phyloP scores from a whole-genome alignment of 2,329 filamentous ascomycete genomes.

The Gnomoniopsis sp. region DNA sequence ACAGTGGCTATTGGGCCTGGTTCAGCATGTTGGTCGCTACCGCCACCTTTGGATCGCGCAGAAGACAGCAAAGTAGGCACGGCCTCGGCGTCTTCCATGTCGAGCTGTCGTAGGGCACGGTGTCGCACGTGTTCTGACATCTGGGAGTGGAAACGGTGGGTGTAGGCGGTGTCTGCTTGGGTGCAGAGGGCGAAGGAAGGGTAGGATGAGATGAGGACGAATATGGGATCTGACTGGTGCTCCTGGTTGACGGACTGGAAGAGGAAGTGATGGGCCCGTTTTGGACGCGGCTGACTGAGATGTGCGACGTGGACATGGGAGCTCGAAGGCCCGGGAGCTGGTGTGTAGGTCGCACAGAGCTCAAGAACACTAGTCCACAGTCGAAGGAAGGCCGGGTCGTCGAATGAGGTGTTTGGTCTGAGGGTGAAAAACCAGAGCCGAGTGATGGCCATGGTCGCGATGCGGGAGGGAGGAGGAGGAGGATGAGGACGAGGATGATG shows the following conservation, averaged over 20 bases:
- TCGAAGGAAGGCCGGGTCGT: constrained; percentile 12
- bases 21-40: neutral
- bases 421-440: constrained; percentile 19
- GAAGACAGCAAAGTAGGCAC: constrained; percentile 10
- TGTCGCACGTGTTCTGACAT: constrained; percentile 5
- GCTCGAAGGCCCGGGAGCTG: neutral
- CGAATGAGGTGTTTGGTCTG: constrained; percentile 1
- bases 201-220: constrained; percentile 16
- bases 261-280: constrained; percentile 16
- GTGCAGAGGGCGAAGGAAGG: constrained; percentile 16
- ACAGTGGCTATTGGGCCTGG: neutral
- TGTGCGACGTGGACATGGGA: constrained; percentile 3
- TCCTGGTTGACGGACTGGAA: constrained; percentile 2
- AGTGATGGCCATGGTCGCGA: constrained; percentile 12
- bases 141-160: constrained; percentile 7
- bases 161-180: constrained; percentile 15
- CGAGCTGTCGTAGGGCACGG: constrained; percentile 10
- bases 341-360: constrained; percentile 16
- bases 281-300: constrained; percentile 1
- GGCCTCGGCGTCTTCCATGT: constrained; percentile 13
- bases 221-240: neutral
- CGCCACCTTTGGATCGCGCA: neutral
- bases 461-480: neutral
- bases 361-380: constrained; percentile 14
- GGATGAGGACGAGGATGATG: neutral